phyloP scores from a whole-genome alignment of 257 asterid species.

The Solanum pinnatisectum region DNA sequence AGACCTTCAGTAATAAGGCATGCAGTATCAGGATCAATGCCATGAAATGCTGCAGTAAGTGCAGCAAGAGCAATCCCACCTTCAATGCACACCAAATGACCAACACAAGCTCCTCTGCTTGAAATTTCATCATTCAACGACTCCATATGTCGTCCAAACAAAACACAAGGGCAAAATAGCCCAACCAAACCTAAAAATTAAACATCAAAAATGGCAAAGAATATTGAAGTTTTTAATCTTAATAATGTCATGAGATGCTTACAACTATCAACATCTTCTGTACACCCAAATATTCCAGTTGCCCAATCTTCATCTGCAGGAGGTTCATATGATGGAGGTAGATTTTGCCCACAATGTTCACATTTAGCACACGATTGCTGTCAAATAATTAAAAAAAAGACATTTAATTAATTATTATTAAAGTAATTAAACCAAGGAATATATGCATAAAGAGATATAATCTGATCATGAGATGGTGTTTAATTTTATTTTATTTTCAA shows the following conservation, averaged over 20 bases:
- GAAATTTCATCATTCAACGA: constrained; percentile 49
- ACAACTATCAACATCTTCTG: constrained; percentile 59
- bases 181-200: constrained; percentile 32
- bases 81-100: constrained; percentile 58
- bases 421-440: neutral
- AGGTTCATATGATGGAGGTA: constrained; percentile 57
- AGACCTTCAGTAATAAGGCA: constrained; percentile 68
- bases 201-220: neutral
- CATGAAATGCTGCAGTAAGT: constrained; percentile 52
- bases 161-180: constrained; percentile 57
- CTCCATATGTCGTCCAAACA: constrained; percentile 63
- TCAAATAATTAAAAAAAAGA: neutral
- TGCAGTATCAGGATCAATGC: constrained; percentile 62
- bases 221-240: neutral
- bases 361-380: constrained; percentile 53
- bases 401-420: neutral
- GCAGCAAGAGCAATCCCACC: constrained; percentile 73
- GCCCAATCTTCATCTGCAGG: constrained; percentile 76
- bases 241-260: constrained; percentile 3
- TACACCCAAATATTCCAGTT: constrained; percentile 61
- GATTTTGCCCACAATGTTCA: constrained; percentile 58
- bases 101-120: constrained; percentile 41
- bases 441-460: neutral
- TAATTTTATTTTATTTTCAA: too few relatives aligned
- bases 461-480: neutral